Conservation (phyloP, 208 protist species). For the Leishmania gerbilli region DNA sequence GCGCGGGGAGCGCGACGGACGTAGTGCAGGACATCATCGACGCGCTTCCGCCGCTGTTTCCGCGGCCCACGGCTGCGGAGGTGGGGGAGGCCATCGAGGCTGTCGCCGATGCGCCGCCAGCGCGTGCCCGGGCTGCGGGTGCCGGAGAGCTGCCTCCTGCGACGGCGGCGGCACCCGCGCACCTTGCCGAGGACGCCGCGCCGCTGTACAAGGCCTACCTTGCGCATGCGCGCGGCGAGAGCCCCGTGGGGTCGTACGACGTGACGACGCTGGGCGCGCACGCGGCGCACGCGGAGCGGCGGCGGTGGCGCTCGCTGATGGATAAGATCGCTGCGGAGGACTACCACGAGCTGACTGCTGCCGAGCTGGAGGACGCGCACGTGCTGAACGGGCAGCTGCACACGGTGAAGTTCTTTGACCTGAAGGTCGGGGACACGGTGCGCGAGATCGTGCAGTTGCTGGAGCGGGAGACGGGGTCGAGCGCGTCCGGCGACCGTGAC, state of each 20-base stretch:
- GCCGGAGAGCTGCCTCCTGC: background rate
- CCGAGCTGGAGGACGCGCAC: slow-evolving; percentile 60
- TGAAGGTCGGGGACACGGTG: slow-evolving; percentile 85
- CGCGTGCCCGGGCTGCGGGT: background rate
- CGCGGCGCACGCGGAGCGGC: slow-evolving; percentile 49
- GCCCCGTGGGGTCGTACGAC: slow-evolving; percentile 61
- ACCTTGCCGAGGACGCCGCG: slow-evolving; percentile 45
- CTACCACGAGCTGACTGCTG: slow-evolving; percentile 62
- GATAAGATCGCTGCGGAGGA: slow-evolving; percentile 76
- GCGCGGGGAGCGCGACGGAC: slow-evolving; percentile 12
- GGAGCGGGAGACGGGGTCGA: slow-evolving; percentile 48
- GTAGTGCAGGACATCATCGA: slow-evolving; percentile 41
- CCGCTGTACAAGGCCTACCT: slow-evolving; percentile 69
- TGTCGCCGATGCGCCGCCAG: background rate
- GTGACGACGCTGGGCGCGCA: slow-evolving; percentile 47
- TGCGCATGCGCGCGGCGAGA: slow-evolving; percentile 59
- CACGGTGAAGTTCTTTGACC: slow-evolving; percentile 87
- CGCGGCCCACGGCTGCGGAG: background rate
- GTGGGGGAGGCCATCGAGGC: background rate
- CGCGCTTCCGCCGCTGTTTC: slow-evolving; percentile 33
- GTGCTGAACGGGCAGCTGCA: slow-evolving; percentile 81
- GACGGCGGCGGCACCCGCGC: background rate
- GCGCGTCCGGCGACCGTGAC: slow-evolving; percentile 55
- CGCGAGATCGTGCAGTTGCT: slow-evolving; percentile 74
- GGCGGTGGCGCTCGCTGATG: slow-evolving; percentile 77